These are phyloP conservation scores for Aspergillus fischeri DNA, from an alignment of 2,329 filamentous ascomycete species.

Conservation along the genomic window DNA sequence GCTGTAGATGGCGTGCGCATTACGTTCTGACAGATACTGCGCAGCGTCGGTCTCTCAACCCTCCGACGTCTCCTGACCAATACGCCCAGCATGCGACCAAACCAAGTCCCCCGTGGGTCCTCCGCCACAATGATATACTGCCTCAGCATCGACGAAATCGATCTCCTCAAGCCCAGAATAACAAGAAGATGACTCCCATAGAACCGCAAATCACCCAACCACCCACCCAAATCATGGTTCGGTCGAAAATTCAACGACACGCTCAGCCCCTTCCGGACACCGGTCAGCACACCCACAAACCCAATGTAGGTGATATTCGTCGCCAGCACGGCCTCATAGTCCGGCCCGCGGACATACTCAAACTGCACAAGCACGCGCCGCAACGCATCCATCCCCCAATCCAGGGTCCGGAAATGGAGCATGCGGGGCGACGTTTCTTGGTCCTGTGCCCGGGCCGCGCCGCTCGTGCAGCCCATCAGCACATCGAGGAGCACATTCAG, in stretches of 20 bases:
- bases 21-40: slow-evolving; percentile 20
- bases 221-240: slow-evolving; percentile 40
- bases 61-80: background rate
- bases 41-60: slow-evolving; percentile 1
- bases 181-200: slow-evolving; percentile 50
- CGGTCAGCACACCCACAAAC: slow-evolving; percentile 49
- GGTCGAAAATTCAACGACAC: slow-evolving; percentile 52
- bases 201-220: slow-evolving; percentile 36
- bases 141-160: slow-evolving; percentile 51
- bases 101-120: background rate
- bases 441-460: slow-evolving; percentile 35
- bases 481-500: slow-evolving; percentile 62
- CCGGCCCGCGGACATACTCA: slow-evolving; percentile 42
- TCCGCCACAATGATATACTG: slow-evolving; percentile 35
- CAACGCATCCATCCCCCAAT: slow-evolving; percentile 53
- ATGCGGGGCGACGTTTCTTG: slow-evolving; percentile 20
- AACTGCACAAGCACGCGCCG: slow-evolving; percentile 50
- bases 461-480: slow-evolving; percentile 63
- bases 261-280: slow-evolving; percentile 44
- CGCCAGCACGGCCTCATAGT: slow-evolving; percentile 38
- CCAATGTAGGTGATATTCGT: slow-evolving; percentile 48
- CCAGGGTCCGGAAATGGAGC: slow-evolving; percentile 44
- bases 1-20: slow-evolving; percentile 46
- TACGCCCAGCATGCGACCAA: background rate
- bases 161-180: slow-evolving; percentile 50